Percentiles rank a stretch among this genome's conserved stretches.
Conservation (phyloP, 768 basidiomycete species). For the Dendrothele bispora region DNA sequence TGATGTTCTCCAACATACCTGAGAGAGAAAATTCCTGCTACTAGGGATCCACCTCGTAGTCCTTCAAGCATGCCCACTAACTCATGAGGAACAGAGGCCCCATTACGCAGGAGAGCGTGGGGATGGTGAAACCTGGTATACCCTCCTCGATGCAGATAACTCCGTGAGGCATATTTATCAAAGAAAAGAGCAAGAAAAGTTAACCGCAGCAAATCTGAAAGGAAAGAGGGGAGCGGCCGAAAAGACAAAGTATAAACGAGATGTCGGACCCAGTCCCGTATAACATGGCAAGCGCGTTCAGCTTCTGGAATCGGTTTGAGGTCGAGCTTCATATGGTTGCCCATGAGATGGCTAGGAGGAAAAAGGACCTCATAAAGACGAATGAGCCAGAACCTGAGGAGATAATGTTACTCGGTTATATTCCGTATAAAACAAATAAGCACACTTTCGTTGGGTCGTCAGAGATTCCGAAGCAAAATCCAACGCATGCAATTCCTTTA, state of each 20-base stretch:
- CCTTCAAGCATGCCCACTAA: slow-evolving; percentile 28
- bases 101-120: slow-evolving; percentile 15
- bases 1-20: slow-evolving; percentile 31
- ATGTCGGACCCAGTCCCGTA: slow-evolving; percentile 47
- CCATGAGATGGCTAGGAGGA: slow-evolving; percentile 48
- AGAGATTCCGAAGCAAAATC: slow-evolving; percentile 3
- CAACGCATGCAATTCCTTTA: slow-evolving; percentile 30
- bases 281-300: slow-evolving; percentile 29
- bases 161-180: slow-evolving; percentile 30
- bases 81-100: slow-evolving; percentile 31
- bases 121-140: slow-evolving; percentile 21
- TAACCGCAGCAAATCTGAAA: slow-evolving; percentile 40
- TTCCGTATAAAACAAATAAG: neutral
- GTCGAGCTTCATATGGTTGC: slow-evolving; percentile 37
- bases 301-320: slow-evolving; percentile 38
- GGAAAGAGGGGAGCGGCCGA: slow-evolving; percentile 22
- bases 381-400: slow-evolving; percentile 42
- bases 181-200: slow-evolving; percentile 37
- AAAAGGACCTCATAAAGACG: slow-evolving; percentile 49
- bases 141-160: slow-evolving; percentile 32
- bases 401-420: neutral
- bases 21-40: slow-evolving; percentile 38
- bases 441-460: neutral
- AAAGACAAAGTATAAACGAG: slow-evolving; percentile 35
- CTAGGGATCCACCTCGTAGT: slow-evolving; percentile 22